These are phyloP conservation scores for Rubus parviflorus DNA, from an alignment of 306 rosid species.

Conservation along the genomic window DNA sequence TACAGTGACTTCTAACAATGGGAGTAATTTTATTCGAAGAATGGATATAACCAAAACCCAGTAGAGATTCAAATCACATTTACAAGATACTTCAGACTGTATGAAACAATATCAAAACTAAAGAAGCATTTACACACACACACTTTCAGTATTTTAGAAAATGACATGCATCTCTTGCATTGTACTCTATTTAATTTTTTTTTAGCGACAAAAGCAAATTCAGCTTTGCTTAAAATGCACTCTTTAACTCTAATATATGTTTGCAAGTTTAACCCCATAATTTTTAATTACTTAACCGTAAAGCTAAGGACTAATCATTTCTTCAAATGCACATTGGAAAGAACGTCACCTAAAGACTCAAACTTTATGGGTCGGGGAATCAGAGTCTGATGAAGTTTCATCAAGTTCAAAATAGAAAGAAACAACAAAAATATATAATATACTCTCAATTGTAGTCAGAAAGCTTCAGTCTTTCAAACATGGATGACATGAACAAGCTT, in stretches of 20 bases:
- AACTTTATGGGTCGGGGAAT: neutral
- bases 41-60: neutral
- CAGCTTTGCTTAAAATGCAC: neutral
- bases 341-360: neutral
- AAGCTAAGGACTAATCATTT: neutral
- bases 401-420: neutral
- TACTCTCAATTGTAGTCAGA: neutral
- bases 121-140: neutral
- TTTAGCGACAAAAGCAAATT: neutral
- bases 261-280: neutral
- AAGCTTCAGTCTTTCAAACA: neutral
- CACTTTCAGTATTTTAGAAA: neutral
- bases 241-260: neutral
- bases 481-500: neutral
- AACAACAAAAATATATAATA: neutral
- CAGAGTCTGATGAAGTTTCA: neutral
- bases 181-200: neutral
- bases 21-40: neutral
- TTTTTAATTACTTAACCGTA: neutral
- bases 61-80: neutral
- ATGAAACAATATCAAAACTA: neutral
- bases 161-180: neutral
- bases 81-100: neutral
- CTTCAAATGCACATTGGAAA: constrained; percentile 14
- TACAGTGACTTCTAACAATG: no score